phyloP scores from a whole-genome alignment of 2,329 filamentous ascomycete genomes.

The Plectosphaerella plurivora region DNA sequence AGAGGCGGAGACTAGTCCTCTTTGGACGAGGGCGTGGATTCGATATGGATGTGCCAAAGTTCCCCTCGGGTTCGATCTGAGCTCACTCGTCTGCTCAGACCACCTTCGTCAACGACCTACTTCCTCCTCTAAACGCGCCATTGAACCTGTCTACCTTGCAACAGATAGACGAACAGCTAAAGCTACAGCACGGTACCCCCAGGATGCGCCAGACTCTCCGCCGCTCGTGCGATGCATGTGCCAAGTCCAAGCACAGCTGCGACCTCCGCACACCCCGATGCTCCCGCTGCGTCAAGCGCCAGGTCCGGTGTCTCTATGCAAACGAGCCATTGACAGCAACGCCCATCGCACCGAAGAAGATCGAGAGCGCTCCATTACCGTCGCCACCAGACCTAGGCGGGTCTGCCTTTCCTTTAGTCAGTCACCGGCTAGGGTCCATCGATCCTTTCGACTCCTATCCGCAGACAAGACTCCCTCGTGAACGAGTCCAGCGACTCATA shows the following conservation, averaged over 20 bases:
- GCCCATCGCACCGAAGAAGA: background rate
- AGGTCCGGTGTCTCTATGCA: constrained; percentile 43
- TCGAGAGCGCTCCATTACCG: too few relatives aligned
- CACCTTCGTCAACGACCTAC: background rate
- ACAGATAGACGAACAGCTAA: too few relatives aligned
- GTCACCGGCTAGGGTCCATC: constrained; percentile 27
- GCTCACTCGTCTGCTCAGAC: too few relatives aligned
- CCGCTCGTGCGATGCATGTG: constrained; percentile 51
- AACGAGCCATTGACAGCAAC: constrained; percentile 42
- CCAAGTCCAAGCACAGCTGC: constrained; percentile 51
- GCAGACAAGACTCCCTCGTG: constrained; percentile 42
- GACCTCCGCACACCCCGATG: constrained; percentile 50
- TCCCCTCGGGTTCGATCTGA: background rate
- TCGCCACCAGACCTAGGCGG: too few relatives aligned
- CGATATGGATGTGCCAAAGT: background rate
- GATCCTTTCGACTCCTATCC: constrained; percentile 57
- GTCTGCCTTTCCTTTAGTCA: too few relatives aligned
- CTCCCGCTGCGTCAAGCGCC: constrained; percentile 48
- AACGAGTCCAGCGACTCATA: constrained; percentile 50
- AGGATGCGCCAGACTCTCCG: constrained; percentile 52
- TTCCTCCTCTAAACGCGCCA: background rate
- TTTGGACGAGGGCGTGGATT: constrained; percentile 6
- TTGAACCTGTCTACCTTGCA: background rate
- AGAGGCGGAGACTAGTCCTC: constrained; percentile 24
- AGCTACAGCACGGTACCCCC: too few relatives aligned